A percentile compares a stretch with the other conserved stretches of the same genome.
These are phyloP conservation scores for Hypholoma sublateritium DNA, from an alignment of 768 basidiomycete species.

Conservation along the genomic window DNA sequence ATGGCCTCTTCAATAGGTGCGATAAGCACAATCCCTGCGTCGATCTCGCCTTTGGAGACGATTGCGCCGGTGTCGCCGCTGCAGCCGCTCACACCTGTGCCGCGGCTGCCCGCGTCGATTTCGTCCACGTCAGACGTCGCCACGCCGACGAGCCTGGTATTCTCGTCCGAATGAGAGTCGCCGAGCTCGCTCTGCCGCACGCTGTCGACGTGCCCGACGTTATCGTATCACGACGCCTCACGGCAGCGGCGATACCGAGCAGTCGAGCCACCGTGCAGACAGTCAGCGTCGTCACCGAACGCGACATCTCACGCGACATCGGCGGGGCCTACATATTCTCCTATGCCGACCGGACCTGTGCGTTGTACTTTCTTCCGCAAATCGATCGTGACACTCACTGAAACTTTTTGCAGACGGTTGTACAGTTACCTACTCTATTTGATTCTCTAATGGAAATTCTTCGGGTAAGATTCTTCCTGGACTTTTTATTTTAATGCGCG, in stretches of 20 bases:
- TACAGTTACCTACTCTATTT: constrained; percentile 62
- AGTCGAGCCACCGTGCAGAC: constrained; percentile 33
- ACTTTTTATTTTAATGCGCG: neutral
- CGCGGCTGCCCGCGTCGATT: constrained; percentile 32
- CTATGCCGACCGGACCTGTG: constrained; percentile 56
- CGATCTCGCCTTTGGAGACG: constrained; percentile 28
- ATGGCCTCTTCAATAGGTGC: constrained; percentile 43
- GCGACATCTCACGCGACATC: constrained; percentile 49
- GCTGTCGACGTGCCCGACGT: constrained; percentile 32
- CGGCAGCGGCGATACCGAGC: constrained; percentile 35
- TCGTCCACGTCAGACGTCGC: constrained; percentile 26
- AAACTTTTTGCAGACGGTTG: constrained; percentile 44
- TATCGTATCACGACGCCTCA: constrained; percentile 43
- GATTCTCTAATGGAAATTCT: constrained; percentile 70
- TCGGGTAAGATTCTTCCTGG: constrained; percentile 42
- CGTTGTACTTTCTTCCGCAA: constrained; percentile 23
- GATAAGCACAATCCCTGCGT: constrained; percentile 44
- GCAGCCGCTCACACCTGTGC: constrained; percentile 38
- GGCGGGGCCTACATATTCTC: constrained; percentile 38
- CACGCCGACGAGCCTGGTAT: constrained; percentile 34
- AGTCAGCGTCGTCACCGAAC: constrained; percentile 44
- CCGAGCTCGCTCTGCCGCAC: constrained; percentile 38
- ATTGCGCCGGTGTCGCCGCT: constrained; percentile 30
- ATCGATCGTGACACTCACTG: neutral
- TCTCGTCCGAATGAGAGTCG: constrained; percentile 29